Evolutionary conservation across 1,284 basidiomycete genomes (phyloP).

Genomic region (Earliella scabrosa): DNA sequence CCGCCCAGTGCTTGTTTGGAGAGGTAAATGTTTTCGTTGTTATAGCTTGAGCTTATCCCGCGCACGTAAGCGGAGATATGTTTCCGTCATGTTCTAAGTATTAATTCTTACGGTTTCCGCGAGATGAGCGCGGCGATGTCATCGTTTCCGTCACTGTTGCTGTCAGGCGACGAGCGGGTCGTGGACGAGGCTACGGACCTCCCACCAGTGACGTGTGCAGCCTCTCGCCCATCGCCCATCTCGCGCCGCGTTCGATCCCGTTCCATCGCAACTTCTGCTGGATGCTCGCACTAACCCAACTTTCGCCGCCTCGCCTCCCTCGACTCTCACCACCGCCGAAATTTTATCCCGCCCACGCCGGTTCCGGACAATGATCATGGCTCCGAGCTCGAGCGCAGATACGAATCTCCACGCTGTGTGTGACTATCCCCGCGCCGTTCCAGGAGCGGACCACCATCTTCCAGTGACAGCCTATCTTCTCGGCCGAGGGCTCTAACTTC

Average conservation of each 20-base stretch:
- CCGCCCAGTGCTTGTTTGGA: not conserved
- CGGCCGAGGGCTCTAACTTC: too few species aligned
- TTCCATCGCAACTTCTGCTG: not conserved
- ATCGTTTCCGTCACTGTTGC: not conserved
- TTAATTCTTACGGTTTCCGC: too few species aligned
- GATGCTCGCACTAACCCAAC: not conserved
- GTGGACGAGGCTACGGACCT: not conserved
- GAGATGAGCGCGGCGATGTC: too few species aligned
- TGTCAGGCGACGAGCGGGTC: not conserved
- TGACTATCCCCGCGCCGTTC: not conserved
- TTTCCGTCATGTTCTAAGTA: too few species aligned
- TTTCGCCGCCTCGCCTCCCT: not conserved
- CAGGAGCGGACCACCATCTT: slow-evolving; percentile 1
- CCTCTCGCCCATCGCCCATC: not conserved
- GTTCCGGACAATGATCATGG: not conserved
- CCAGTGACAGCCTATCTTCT: not conserved
- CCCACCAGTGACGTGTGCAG: not conserved
- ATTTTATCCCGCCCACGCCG: not conserved
- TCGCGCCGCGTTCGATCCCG: not conserved
- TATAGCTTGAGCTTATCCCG: too few species aligned
- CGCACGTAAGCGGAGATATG: too few species aligned
- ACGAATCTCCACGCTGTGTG: not conserved
- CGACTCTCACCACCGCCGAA: not conserved
- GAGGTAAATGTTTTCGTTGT: too few species aligned
- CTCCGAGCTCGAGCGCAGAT: not conserved